Conservation (phyloP, 2,329 filamentous ascomycete species). For the Trichoderma aggressivum region DNA sequence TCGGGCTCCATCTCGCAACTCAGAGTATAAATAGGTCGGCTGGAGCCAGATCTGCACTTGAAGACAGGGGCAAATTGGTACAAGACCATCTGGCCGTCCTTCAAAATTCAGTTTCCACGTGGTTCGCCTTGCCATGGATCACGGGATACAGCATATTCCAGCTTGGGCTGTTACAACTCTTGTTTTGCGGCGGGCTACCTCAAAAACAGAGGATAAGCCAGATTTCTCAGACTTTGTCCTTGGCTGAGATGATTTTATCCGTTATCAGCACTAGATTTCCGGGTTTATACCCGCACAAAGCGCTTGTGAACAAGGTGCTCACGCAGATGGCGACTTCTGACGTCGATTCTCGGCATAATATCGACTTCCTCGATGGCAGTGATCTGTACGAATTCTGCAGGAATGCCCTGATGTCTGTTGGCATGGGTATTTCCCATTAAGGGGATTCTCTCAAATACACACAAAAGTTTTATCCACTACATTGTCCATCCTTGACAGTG, state of each 20-base stretch:
- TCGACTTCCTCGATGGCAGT: constrained; percentile 12
- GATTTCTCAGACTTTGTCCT: background rate
- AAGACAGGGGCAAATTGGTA: background rate
- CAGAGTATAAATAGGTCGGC: background rate
- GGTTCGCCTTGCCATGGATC: constrained; percentile 10
- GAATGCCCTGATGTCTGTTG: background rate
- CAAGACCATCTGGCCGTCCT: background rate
- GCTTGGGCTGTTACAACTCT: background rate
- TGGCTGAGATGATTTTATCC: background rate
- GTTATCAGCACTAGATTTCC: constrained; percentile 7
- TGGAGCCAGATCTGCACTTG: background rate
- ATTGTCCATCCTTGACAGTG: background rate
- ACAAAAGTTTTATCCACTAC: background rate
- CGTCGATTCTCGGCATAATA: background rate
- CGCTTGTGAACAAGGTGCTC: background rate
- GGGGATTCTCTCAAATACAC: background rate
- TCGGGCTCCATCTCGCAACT: background rate
- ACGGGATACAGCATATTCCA: constrained; percentile 13
- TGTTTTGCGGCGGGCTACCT: background rate
- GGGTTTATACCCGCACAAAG: background rate
- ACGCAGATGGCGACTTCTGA: background rate
- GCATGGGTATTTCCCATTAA: background rate
- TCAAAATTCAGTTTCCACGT: background rate
- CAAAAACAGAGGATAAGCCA: background rate
- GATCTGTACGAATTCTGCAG: constrained; percentile 7